phyloP scores from a whole-genome alignment of 768 basidiomycete species.

The Paxillus involutus region DNA sequence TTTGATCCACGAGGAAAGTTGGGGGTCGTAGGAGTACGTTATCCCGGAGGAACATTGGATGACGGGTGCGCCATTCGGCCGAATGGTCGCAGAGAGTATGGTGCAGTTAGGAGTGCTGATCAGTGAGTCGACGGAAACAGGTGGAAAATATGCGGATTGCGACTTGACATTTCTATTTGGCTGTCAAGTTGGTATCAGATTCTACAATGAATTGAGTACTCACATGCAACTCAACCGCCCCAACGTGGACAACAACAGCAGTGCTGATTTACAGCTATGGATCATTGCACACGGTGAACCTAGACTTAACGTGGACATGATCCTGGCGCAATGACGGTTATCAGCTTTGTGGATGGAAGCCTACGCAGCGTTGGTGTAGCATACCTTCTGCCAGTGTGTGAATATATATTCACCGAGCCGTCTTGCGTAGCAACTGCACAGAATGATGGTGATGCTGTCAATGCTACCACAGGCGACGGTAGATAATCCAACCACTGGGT shows the following conservation, averaged over 20 bases:
- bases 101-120: constrained; percentile 56
- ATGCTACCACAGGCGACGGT: constrained; percentile 63
- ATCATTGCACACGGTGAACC: constrained; percentile 71
- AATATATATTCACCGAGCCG: constrained; percentile 81
- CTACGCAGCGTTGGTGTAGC: constrained; percentile 16
- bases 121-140: constrained; percentile 61
- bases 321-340: constrained; percentile 39
- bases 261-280: constrained; percentile 58
- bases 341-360: not conserved
- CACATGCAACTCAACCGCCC: constrained; percentile 81
- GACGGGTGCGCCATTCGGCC: constrained; percentile 79
- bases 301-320: constrained; percentile 75
- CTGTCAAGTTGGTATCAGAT: constrained; percentile 4
- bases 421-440: constrained; percentile 81
- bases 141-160: constrained; percentile 60
- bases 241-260: constrained; percentile 71
- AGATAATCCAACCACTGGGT: constrained; percentile 91
- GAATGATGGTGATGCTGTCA: constrained; percentile 64
- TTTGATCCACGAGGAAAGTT: constrained; percentile 68
- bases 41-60: constrained; percentile 76
- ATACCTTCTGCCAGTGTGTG: constrained; percentile 79
- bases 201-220: constrained; percentile 13
- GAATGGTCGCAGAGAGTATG: constrained; percentile 64
- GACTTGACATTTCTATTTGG: constrained; percentile 75
- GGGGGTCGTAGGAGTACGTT: constrained; percentile 75